Evolutionary conservation across 805 yeast genomes (phyloP), one percentile per base, ranked within the genome.

Genomic region (Yamadazyma tumulicola): DNA sequence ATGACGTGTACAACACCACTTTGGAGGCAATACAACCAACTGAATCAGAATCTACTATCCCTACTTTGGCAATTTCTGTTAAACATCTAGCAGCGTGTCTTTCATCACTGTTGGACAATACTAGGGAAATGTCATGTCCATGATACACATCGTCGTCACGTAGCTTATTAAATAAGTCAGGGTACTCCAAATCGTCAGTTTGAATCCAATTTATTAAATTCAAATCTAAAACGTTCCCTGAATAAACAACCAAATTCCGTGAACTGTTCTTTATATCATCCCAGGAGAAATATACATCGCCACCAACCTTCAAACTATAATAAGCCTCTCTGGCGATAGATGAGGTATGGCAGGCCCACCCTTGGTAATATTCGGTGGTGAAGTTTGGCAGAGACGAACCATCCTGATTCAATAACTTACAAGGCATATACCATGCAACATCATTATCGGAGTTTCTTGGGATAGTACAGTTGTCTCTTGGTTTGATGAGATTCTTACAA

Each of bases 341-440:
- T 4, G 85, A 72, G 1, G 97, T 85, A 60, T 93, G 96, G 56
- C 97, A 91, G 2, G 91, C 94, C 77, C 85, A 88, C 6, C 97
- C 97, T 30, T 69, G 61, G 55, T 88, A 89, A 52, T 79, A 78
- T 14, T 69, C 71, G 19, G 63, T 57, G 1, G 88, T 75, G 43
- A 72, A 72, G 54, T 85, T 84, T 25, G 85, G 84, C 19, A 59
- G 37, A 2, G 84, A 58, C 1, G 93, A 71, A 4, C 95, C 95
- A 54, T 86, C 85, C 47, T 77, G 82, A 26, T 65, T 59, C 34
- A 75, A 65, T 20, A 84, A 42, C 47, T 81, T 79, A 67, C 98
- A 93, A 3, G 98, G 97, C 81, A 89, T 87, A 61, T 93, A 93
- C 96, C 96, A 89, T 12, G 95, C 97, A 47, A 91, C 57, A 16